Base-by-base conservation (phyloP, 2,329 filamentous ascomycete genomes). In the Fusarium xyrophilum region DNA sequence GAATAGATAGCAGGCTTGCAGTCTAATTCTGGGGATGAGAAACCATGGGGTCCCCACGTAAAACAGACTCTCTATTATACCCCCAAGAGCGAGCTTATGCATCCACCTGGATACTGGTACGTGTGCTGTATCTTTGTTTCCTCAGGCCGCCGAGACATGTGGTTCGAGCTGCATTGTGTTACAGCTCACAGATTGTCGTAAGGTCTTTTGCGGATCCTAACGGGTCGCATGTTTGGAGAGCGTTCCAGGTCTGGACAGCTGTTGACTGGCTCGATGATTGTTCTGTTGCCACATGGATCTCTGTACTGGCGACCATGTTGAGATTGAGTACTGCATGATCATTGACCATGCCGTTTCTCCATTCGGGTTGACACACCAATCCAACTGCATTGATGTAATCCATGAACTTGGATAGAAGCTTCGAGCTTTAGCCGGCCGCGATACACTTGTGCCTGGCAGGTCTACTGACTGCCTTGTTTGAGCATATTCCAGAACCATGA, bases 11-110 rank as follows among this genome's bases (percentile, higher is more conserved):
- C 17, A 39, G 33, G 10, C 13, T 25, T 32, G 35, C 15, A 23
- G 23, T 39, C 43, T 19, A 52, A 56, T 52, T 32, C 58, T 56
- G 54, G 67, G 66, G 42, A 42, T 30, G 43, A 30, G 35, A 52
- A 46, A 43, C 42, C 67, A 70, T n/a, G 59, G 66, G 54, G 43
- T 60, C 63, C 58, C 67, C 51, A 27, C 38, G 46, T 27, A 60
- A 50, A 38, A 23, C 14, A 42, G 21, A 32, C 28, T 46, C 35
- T n/a, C 21, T 36, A 17, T 33, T 54, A 15, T n/a, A 33, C 36
- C 43, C 15, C 44, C 27, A 36, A 21, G 27, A 27, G 35, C 28
- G 27, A 35, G n/a, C 27, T 38, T 52, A 40, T 48, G 36, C 42
- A 33, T 32, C 19, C 30, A 14, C 38, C 44, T 65, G 17, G 23